Conservation (phyloP, 169 alveolate species). For the Babesia bigemina region DNA sequence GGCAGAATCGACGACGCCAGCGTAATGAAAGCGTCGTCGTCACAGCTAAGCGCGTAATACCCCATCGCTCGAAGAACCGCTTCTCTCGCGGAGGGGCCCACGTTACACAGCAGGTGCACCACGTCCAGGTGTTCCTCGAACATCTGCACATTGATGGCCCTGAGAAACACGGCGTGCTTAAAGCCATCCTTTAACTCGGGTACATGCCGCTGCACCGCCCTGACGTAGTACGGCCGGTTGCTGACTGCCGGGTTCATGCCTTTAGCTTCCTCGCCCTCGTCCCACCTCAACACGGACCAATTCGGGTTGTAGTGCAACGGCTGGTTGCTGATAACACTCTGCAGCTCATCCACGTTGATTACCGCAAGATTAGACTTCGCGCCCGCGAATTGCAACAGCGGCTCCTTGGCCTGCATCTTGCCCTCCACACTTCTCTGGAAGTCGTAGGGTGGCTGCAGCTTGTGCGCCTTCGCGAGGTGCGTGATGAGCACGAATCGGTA, state of each 20-base stretch:
- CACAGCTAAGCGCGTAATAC: slow-evolving; percentile 52
- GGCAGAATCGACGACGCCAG: slow-evolving; percentile 48
- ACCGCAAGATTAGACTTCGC: slow-evolving; percentile 7
- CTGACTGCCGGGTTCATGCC: neutral
- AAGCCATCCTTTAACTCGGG: neutral
- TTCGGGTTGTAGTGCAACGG: slow-evolving; percentile 15
- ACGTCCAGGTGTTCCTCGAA: slow-evolving; percentile 23
- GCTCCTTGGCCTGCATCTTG: neutral
- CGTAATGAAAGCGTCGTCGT: slow-evolving; percentile 55
- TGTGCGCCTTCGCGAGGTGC: slow-evolving; percentile 37
- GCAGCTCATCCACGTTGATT: slow-evolving; percentile 4
- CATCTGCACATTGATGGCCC: slow-evolving; percentile 28
- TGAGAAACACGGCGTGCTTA: slow-evolving; percentile 23
- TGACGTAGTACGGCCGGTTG: slow-evolving; percentile 6
- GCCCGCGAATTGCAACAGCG: slow-evolving; percentile 15
- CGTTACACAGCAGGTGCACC: slow-evolving; percentile 17
- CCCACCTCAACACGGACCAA: slow-evolving; percentile 26
- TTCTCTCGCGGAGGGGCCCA: slow-evolving; percentile 16
- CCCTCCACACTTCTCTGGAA: neutral
- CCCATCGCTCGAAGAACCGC: slow-evolving; percentile 34
- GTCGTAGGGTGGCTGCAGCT: slow-evolving; percentile 23
- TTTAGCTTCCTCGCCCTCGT: neutral
- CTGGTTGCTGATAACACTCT: neutral
- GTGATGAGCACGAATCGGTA: slow-evolving; percentile 39
- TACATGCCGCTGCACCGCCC: neutral